A percentile compares a stretch with the other conserved stretches of the same genome.
Evolutionary conservation across 495 filamentous ascomycete genomes (phyloP).

Genomic region (Hypoxylon cercidicola): DNA sequence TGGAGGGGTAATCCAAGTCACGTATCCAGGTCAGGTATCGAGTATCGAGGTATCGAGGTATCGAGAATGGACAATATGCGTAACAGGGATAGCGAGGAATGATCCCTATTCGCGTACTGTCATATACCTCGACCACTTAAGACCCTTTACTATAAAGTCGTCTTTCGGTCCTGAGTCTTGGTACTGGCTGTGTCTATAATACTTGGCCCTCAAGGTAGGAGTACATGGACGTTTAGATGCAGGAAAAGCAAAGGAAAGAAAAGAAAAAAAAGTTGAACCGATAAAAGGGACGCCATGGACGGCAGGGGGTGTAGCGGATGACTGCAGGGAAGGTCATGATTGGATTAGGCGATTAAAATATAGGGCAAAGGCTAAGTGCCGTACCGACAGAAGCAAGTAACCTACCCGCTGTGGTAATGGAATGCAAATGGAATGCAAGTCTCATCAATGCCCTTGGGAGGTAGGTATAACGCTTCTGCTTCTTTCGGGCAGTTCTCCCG

Average conservation of each 20-base stretch:
- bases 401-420: constrained; percentile 28
- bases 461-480: constrained; percentile 1
- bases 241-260: constrained; percentile 6
- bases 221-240: constrained; percentile 24
- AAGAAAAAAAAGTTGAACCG: constrained; percentile 13
- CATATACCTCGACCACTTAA: constrained; percentile 7
- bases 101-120: constrained; percentile 39
- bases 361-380: too few species aligned
- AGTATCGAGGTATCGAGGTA: neutral
- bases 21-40: too few species aligned
- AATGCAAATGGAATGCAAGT: too few species aligned
- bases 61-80: constrained; percentile 20
- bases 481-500: constrained; percentile 24
- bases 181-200: neutral
- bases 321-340: constrained; percentile 10
- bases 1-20: constrained; percentile 23
- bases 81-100: constrained; percentile 37
- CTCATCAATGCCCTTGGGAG: neutral
- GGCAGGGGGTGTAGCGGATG: constrained; percentile 36
- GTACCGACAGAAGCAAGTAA: constrained; percentile 14
- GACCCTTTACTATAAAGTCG: constrained; percentile 8
- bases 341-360: too few species aligned
- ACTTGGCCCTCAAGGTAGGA: neutral
- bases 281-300: constrained; percentile 29
- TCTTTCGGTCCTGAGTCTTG: neutral